A percentile compares a stretch with the other conserved stretches of the same genome.
These are phyloP conservation scores for Gypsophila paniculata DNA, from an alignment of 179 eudicot genomes.

Conservation along the genomic window DNA sequence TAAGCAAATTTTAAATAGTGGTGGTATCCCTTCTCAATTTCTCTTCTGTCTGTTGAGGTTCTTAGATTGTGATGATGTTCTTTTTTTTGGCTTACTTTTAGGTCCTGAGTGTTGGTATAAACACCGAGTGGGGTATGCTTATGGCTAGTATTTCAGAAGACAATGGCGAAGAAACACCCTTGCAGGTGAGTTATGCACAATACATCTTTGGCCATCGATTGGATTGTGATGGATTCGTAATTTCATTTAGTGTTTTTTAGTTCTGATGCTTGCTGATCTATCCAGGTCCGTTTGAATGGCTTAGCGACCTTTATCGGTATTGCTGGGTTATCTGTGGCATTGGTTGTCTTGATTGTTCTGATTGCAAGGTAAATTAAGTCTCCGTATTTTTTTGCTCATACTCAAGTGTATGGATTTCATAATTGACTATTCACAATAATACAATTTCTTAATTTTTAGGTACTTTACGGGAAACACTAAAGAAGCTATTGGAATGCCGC, in stretches of 20 bases:
- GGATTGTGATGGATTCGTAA: neutral
- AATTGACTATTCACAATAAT: neutral
- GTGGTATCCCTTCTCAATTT: neutral
- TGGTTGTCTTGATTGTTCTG: constrained; percentile 59
- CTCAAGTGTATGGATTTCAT: neutral
- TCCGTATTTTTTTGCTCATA: neutral
- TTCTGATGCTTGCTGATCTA: constrained; percentile 2
- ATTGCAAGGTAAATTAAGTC: constrained; percentile 48
- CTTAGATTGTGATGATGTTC: constrained; percentile 2
- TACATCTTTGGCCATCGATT: neutral
- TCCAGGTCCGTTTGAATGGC: constrained; percentile 90
- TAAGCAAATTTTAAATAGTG: too few relatives aligned
- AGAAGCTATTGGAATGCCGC: constrained; percentile 34
- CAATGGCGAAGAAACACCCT: constrained; percentile 95
- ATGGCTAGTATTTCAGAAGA: constrained; percentile 98
- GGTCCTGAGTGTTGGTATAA: constrained; percentile 88
- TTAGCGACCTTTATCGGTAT: constrained; percentile 87
- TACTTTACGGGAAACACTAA: constrained; percentile 67
- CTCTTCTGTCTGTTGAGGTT: constrained; percentile 2
- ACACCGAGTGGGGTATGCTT: constrained; percentile 95
- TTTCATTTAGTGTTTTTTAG: neutral
- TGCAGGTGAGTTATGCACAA: constrained; percentile 55
- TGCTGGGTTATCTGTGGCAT: constrained; percentile 75
- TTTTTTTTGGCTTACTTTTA: constrained; percentile 23
- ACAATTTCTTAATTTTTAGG: constrained; percentile 32